Conservation (phyloP, 768 basidiomycete species). For the Trametes sanguinea region DNA sequence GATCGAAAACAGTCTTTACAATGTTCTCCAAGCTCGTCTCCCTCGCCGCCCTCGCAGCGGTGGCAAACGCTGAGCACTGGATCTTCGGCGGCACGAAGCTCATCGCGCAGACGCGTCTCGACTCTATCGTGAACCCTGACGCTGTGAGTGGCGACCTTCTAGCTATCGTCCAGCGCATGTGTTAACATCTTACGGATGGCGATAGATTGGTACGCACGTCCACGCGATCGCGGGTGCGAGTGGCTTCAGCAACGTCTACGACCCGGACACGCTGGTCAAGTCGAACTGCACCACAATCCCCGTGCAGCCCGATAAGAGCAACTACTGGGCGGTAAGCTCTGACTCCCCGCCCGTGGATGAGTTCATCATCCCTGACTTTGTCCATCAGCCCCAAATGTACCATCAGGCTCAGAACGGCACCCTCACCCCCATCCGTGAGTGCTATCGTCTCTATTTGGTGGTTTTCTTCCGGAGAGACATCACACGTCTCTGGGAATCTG, state of each 20-base stretch:
- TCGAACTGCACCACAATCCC: conserved; percentile 25
- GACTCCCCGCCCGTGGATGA: background rate
- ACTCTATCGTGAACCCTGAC: conserved; percentile 19
- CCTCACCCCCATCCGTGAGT: conserved; percentile 25
- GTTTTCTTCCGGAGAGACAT: background rate
- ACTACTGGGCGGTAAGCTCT: conserved; percentile 30
- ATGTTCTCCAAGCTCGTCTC: conserved; percentile 19
- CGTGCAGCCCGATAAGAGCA: conserved; percentile 28
- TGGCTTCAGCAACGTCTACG: conserved; percentile 16
- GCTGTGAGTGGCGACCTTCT: background rate
- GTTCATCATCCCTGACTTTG: background rate
- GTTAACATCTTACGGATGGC: no score
- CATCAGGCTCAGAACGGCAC: conserved; percentile 23
- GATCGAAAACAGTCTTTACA: conserved; percentile 6
- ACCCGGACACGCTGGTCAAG: conserved; percentile 10
- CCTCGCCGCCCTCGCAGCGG: conserved; percentile 16
- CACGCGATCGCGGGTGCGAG: conserved; percentile 22
- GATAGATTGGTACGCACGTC: conserved; percentile 21
- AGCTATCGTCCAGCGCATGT: background rate
- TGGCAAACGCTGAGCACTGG: conserved; percentile 22
- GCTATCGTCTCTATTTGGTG: background rate
- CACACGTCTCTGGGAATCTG: no score
- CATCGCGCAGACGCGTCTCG: conserved; percentile 17
- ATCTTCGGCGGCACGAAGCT: conserved; percentile 23
- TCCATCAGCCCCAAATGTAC: conserved; percentile 23